Conservation (phyloP, 1,284 basidiomycete genomes). For the Tilletia setariae region DNA sequence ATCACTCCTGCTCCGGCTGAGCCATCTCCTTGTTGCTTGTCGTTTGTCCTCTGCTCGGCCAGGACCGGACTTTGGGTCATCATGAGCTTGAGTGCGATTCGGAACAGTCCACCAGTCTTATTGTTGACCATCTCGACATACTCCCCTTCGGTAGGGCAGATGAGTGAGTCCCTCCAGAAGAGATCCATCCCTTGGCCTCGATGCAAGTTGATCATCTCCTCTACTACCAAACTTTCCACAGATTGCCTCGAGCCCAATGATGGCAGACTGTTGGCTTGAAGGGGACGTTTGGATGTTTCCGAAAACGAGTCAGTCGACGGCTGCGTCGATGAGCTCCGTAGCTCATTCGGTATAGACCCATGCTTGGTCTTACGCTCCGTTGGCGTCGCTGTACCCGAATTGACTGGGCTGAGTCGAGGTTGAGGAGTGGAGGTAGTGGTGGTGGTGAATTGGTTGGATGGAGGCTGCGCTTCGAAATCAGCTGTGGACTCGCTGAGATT, state of each 20-base stretch:
- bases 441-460: slow-evolving; percentile 24
- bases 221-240: slow-evolving; percentile 35
- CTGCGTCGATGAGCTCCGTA: not conserved
- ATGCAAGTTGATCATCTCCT: slow-evolving; percentile 82
- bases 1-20: not conserved
- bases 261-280: not conserved
- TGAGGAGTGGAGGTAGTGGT: slow-evolving; percentile 8
- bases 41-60: not conserved
- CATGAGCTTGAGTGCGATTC: slow-evolving; percentile 92
- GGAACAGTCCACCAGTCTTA: slow-evolving; percentile 94
- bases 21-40: not conserved
- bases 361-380: not conserved
- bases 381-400: slow-evolving; percentile 22
- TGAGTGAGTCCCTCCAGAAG: slow-evolving; percentile 86
- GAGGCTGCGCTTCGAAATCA: not conserved
- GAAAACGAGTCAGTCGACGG: not conserved
- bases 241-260: slow-evolving; percentile 19
- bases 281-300: not conserved
- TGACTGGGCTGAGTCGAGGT: slow-evolving; percentile 17
- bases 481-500: not conserved
- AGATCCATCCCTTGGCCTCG: slow-evolving; percentile 94
- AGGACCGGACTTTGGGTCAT: slow-evolving; percentile 63
- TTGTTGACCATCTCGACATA: slow-evolving; percentile 96
- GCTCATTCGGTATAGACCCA: not conserved
- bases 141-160: slow-evolving; percentile 89